Base-by-base conservation (phyloP, 768 basidiomycete species). In the Chalciporus pseudorubinellus region DNA sequence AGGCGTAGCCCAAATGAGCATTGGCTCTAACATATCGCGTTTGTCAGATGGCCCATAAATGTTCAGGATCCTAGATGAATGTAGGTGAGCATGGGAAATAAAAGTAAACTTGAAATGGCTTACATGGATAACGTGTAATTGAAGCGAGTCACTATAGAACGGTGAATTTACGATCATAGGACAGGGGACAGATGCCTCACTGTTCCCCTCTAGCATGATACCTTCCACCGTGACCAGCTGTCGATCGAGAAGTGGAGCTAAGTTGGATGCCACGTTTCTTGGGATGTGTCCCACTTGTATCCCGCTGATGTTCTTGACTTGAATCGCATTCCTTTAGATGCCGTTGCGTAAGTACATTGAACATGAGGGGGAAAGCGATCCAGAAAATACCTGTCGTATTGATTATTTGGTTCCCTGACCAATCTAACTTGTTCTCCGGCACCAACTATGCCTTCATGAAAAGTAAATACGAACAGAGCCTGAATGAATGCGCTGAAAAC, bases 201-300 rank as follows among this genome's bases (percentile, higher is more conserved):
- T 54, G 58, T 91, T 92, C 46, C 89, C 89, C 48, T 87, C 77
- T 31, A 78, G 79, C 59, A 65, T 67, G 11, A 75, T 70, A 18
- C 91, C 92, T 72, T 94, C 92, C 4, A 89, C 80, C 0, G 77
- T 85, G 39, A 94, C 74, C 3, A 76, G 50, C 10, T 67, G 69
- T 39, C 70, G 69, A 64, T 95, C 92, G 44, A 94, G 77, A 20
- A 93, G 72, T 1, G 87, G 83, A 5, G 92, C 78, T 16, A 94
- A 72, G 58, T 79, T 77, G 0, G 65, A 46, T 0, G 81, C 88
- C 12, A 85, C 75, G 19, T 68, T 70, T 29, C 79, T 77, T 2
- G 89, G 84, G 20, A 94, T 64, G 68, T 94, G 92, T 2, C 92
- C 92, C 3, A 95, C 91, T 77, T 92, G 87, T 12, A 71, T 71